phyloP scores from a whole-genome alignment of 257 asterid species.

The Thymus mandschuricus region DNA sequence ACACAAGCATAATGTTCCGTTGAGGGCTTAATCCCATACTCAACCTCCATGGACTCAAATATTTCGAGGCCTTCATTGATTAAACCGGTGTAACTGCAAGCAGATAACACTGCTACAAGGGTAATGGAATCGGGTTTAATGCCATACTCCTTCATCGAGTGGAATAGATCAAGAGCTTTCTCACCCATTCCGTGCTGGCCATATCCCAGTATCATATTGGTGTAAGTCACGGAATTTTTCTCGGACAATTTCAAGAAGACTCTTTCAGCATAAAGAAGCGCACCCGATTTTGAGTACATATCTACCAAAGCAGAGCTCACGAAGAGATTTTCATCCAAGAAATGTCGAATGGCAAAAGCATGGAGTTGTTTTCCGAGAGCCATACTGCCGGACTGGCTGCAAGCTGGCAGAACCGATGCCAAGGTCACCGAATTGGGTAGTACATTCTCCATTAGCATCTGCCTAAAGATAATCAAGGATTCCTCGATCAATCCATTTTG shows the following conservation, averaged over 20 bases:
- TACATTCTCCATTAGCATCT: slow-evolving; percentile 62
- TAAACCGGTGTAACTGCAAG: slow-evolving; percentile 80
- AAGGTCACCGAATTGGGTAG: slow-evolving; percentile 75
- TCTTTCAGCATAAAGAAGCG: slow-evolving; percentile 63
- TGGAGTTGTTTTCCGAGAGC: slow-evolving; percentile 71
- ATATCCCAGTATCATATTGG: slow-evolving; percentile 89
- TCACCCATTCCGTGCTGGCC: slow-evolving; percentile 92
- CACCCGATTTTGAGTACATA: slow-evolving; percentile 90
- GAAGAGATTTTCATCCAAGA: slow-evolving; percentile 63
- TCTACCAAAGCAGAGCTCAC: slow-evolving; percentile 82
- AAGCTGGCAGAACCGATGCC: slow-evolving; percentile 81
- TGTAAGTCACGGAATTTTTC: slow-evolving; percentile 75
- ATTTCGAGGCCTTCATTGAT: slow-evolving; percentile 70
- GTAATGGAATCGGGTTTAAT: slow-evolving; percentile 61
- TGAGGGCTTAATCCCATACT: slow-evolving; percentile 59
- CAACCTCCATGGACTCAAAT: slow-evolving; percentile 62
- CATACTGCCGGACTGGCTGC: slow-evolving; percentile 69
- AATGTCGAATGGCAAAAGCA: slow-evolving; percentile 63
- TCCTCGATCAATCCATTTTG: slow-evolving; percentile 64
- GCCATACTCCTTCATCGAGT: slow-evolving; percentile 53
- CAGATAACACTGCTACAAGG: slow-evolving; percentile 70
- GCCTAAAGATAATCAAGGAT: slow-evolving; percentile 51
- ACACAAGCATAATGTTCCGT: slow-evolving; percentile 76
- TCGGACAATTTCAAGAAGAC: slow-evolving; percentile 51
- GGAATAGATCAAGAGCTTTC: slow-evolving; percentile 61